Evolutionary conservation across 2,329 filamentous ascomycete genomes (phyloP).

Genomic region (Gaeumannomyces sp.): DNA sequence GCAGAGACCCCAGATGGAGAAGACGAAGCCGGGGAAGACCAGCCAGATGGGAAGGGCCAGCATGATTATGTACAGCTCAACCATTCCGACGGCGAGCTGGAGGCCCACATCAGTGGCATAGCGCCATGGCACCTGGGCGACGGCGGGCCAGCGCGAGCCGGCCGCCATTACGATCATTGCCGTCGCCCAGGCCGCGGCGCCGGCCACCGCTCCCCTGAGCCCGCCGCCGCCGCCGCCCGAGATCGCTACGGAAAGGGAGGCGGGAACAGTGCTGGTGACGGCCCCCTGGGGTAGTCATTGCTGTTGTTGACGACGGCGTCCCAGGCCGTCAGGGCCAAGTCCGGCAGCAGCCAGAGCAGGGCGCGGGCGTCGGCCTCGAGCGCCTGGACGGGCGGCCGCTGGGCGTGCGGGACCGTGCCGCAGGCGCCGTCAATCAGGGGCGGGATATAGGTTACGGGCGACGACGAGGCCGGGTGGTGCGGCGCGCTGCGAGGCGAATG

Average conservation of each 20-base stretch:
- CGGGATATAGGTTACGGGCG: conserved; percentile 27
- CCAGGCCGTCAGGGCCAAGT: conserved; percentile 6
- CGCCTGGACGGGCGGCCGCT: conserved; percentile 14
- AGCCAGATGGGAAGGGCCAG: conserved; percentile 22
- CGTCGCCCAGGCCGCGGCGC: conserved; percentile 10
- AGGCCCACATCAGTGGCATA: conserved; percentile 19
- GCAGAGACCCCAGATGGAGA: conserved; percentile 20
- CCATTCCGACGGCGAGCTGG: conserved; percentile 19
- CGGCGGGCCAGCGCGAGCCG: not conserved
- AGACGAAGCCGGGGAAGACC: conserved; percentile 25
- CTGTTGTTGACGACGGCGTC: conserved; percentile 2
- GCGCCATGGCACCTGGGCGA: not conserved
- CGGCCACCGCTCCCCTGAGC: too few relatives aligned
- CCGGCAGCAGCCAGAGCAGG: conserved; percentile 4
- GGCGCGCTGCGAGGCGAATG: conserved; percentile 1
- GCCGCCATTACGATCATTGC: not conserved
- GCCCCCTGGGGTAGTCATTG: too few relatives aligned
- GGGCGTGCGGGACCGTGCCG: conserved; percentile 25
- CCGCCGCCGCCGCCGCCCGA: too few relatives aligned
- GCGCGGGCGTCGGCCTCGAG: not conserved
- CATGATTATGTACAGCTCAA: conserved; percentile 23
- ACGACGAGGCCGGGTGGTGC: conserved; percentile 7
- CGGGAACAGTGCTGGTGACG: too few relatives aligned
- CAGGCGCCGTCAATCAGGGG: conserved; percentile 29
- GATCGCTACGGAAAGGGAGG: too few relatives aligned